Evolutionary conservation across 2,329 filamentous ascomycete genomes (phyloP), one percentile per base, ranked within the genome.

Genomic region (Alternaria sp.): DNA sequence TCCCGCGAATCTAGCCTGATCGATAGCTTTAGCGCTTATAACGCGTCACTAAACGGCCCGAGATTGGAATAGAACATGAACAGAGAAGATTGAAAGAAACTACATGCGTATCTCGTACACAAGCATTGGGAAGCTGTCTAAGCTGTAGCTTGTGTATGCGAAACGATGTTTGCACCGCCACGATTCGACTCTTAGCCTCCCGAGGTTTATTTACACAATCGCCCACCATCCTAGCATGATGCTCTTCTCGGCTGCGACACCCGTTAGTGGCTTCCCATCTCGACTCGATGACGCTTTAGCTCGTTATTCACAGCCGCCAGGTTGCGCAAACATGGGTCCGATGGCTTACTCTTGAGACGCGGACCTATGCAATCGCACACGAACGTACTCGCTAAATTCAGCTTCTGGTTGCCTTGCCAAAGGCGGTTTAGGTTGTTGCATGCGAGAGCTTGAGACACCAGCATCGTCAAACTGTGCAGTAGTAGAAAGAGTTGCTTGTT

Each of bases 211-310:
- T 22, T 54, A 25, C 49, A 41, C 56, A 46, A 58, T 40, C 20
- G 32, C 49, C 41, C 40, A 58, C 48, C 48, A 53, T 6, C 55
- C 49, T 36, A 48, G 49, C 27, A 58, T 41, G 18, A 54, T 54
- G 43, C 54, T 57, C 46, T 45, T 52, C 38, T 57, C 54, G 14
- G 54, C 54, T 12, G 28, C 36, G n/a, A 14, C n/a, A 16, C 54
- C 46, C 4, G 38, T 36, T 38, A 52, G 44, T 34, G 54, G 45
- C 54, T 40, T 54, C 48, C 49, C 49, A 48, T 58, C 49, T 58
- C 56, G 30, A 58, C 54, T 28, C 41, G 56, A 46, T 58, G 41
- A 16, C 50, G 32, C 34, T 54, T 54, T 6, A 58, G 41, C 41
- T 58, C 41, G 32, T 53, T 34, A 11, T 48, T 49, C 25, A 58